Evolutionary conservation across 164 flowering plant genomes (phyloP).

Genomic region (Magnolia officinalis): DNA sequence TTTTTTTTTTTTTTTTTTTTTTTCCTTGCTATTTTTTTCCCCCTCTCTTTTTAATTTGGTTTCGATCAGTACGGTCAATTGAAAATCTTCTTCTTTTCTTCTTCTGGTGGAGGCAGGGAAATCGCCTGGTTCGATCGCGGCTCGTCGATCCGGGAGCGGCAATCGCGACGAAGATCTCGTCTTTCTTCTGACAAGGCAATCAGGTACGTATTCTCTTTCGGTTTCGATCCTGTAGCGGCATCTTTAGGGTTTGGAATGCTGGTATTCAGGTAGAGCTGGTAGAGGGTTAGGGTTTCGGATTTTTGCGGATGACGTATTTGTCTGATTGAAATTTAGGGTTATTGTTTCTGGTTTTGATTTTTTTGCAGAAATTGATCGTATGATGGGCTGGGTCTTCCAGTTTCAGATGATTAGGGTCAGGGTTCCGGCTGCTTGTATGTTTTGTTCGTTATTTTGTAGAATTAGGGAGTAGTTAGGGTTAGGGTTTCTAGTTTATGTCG

Average conservation of each 20-base stretch:
- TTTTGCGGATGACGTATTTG: not conserved
- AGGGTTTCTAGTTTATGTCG: not conserved
- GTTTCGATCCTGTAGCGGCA: not conserved
- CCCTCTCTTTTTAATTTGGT: too few relatives aligned
- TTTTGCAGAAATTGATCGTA: too few relatives aligned
- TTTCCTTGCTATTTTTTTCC: not conserved
- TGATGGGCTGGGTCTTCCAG: not conserved
- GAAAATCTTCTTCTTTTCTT: not conserved
- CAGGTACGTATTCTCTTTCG: not conserved
- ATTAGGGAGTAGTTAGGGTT: slow-evolving; percentile 2
- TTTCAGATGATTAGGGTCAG: not conserved
- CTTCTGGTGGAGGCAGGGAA: slow-evolving; percentile 3
- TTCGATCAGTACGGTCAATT: not conserved
- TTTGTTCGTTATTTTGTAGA: not conserved
- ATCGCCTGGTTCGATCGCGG: not conserved
- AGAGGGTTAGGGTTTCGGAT: slow-evolving; percentile 1
- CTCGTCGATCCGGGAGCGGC: not conserved
- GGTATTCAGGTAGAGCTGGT: not conserved
- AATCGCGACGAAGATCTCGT: not conserved
- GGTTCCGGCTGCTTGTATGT: not conserved
- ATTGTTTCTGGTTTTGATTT: not conserved
- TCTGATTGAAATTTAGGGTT: slow-evolving; percentile 1
- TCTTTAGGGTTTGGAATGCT: not conserved
- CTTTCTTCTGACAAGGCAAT: not conserved
- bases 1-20: not conserved